Base-by-base conservation (phyloP, 306 rosid species). In the Cucumis melo region DNA sequence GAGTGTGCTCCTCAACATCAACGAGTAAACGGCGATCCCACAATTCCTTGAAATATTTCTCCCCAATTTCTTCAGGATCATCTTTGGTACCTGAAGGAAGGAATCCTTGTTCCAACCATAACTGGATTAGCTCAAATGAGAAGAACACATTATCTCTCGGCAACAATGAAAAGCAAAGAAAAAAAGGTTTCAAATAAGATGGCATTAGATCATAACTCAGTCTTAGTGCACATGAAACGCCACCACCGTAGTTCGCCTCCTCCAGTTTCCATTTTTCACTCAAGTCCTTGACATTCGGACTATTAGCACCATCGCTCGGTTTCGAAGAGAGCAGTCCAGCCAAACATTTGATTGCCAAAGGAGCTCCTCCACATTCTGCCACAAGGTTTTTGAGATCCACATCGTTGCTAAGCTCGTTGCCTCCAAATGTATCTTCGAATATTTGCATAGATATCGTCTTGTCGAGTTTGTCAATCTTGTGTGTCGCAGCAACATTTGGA, bases 31-130 rank as follows among this genome's bases (percentile, higher is more conserved):
- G 81, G 19, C 82, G 82, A 5, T 66, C 74, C 23, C 77, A 27
- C 46, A 85, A 41, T 61, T 78, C 86, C 7, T 74, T 14, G 32
- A 88, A 82, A 63, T 76, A 82, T 21, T 78, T 50, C 34, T 82
- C 57, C 2, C 85, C 89, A 62, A 84, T 70, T 14, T 66, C 84
- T 59, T 82, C 80, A 32, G 72, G 56, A 32, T 32, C 59, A 23
- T 32, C 64, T 19, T 48, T 64, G 13, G 17, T 72, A 59, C 42
- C 36, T 20, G 75, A n/a, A 63, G 27, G 16, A 42, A 80, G 83
- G 16, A 86, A 15, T 57, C 83, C 82, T 74, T 86, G 85, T 23
- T 81, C 91, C 84, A 86, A 84, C 91, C 91, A 88, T 6, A 79
- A 53, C 27, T 58, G 50, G 66, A 88, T 73, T 53, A 88, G 20